phyloP scores from a whole-genome alignment of 2,329 filamentous ascomycete species.

The Cryphonectria parasitica region DNA sequence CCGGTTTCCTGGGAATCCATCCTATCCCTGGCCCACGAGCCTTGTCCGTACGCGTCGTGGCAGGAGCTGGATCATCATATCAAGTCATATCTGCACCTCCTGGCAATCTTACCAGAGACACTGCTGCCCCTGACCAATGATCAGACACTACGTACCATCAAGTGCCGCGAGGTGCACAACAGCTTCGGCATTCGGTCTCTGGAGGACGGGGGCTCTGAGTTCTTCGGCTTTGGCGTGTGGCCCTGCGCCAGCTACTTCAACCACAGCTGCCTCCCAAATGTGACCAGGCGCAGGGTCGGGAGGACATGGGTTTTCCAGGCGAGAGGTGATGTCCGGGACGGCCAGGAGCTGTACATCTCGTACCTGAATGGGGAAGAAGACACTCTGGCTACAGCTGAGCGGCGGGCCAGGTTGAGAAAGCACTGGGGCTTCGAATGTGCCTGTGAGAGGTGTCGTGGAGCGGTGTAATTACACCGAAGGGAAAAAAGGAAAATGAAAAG shows the following conservation, averaged over 20 bases:
- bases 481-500: too few relatives aligned
- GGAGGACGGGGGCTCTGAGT: conserved; percentile 27
- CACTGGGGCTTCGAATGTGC: conserved; percentile 26
- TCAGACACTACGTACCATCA: conserved; percentile 18
- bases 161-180: conserved; percentile 25
- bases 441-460: conserved; percentile 15
- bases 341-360: conserved; percentile 25
- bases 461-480: not conserved
- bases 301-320: conserved; percentile 25
- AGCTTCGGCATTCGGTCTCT: conserved; percentile 29
- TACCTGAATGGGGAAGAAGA: conserved; percentile 25
- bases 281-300: conserved; percentile 17
- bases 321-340: conserved; percentile 5
- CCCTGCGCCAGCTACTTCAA: conserved; percentile 28
- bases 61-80: conserved; percentile 23
- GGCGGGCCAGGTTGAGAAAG: conserved; percentile 21
- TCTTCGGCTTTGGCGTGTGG: conserved; percentile 28
- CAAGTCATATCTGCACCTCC: conserved; percentile 22
- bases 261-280: conserved; percentile 26
- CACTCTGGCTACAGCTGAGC: conserved; percentile 9
- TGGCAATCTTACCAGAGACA: conserved; percentile 9
- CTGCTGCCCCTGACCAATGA: conserved; percentile 13
- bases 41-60: conserved; percentile 18
- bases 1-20: conserved; percentile 14
- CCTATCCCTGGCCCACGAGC: conserved; percentile 13